Evolutionary conservation across 129 eudicot species (phyloP), one percentile per base, ranked within the genome.

Genomic region (Escallonia rubra): DNA sequence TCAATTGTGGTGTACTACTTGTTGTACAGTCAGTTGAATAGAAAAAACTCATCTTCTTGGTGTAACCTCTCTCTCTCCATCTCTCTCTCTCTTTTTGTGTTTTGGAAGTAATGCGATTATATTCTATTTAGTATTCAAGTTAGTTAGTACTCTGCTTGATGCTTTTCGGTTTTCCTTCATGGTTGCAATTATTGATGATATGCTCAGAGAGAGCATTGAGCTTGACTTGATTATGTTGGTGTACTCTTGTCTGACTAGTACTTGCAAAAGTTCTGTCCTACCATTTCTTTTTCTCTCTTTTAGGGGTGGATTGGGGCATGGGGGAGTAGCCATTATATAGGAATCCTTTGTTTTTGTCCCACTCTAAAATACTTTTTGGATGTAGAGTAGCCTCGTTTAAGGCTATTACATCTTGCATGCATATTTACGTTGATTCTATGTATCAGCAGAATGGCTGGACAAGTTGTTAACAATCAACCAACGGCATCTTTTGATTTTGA

Each of bases 391-490:
- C 34, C 34, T 23, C 34, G 34, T 23, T 23, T 23, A 23, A 23
- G 34, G 34, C 34, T 23, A 23, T 23, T 23, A 40, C 12, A 14
- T 34, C 16, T 63, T 43, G 45, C 45, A 48, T 14, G 38, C 66
- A 63, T 3, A 63, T 58, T 48, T 49, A 38, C 13, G 11, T 64
- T 23, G 54, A 63, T 66, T 43, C 41, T 64, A 61, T 73, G 16
- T 67, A 65, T 59, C 64, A 63, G 83, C 83, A 73, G 58, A 75
- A 87, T 90, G 97, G 95, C 95, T 38, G 95, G 76, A 57, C 78
- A 84, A 70, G 82, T 71, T 70, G 76, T 77, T 68, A 66, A 77
- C 34, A 80, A 64, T 55, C 75, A 59, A 64, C 66, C 82, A 13
- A 55, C 65, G 51, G 65, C 89, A 43, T 75, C 82, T n/a, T 87